Evolutionary conservation across 805 yeast species (phyloP).

Genomic region (Tetrapisispora iriomotensis): DNA sequence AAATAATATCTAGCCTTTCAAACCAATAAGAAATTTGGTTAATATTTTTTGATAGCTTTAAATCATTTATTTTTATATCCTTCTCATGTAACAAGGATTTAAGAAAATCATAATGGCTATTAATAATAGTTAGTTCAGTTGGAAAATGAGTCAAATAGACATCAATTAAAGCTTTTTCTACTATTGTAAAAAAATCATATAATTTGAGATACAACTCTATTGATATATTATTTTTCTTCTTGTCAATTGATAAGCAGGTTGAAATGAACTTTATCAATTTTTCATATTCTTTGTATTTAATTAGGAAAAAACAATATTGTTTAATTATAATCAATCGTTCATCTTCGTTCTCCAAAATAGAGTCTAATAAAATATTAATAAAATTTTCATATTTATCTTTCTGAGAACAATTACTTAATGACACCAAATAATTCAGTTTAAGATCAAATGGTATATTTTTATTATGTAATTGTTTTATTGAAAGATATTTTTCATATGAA

Average conservation of each 20-base stretch:
- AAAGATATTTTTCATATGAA: conserved; percentile 11
- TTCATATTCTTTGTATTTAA: background rate
- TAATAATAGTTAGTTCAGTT: background rate
- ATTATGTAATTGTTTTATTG: background rate
- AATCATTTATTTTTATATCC: conserved; percentile 53
- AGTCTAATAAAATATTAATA: background rate
- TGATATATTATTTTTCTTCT: background rate
- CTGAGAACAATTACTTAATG: conserved; percentile 7
- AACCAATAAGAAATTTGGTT: conserved; percentile 64
- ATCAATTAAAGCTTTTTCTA: conserved; percentile 42
- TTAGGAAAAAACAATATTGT: background rate
- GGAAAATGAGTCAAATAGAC: background rate
- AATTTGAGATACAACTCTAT: background rate
- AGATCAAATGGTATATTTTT: conserved; percentile 8
- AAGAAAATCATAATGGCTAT: background rate
- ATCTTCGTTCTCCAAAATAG: conserved; percentile 23
- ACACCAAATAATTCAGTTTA: conserved; percentile 10
- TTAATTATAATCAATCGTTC: conserved; percentile 1
- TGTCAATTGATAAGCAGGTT: background rate
- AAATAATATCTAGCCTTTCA: conserved; percentile 42
- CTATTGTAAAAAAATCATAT: conserved; percentile 52
- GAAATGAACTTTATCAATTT: background rate
- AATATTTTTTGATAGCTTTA: conserved; percentile 49
- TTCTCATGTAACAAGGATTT: conserved; percentile 43
- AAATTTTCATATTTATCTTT: conserved; percentile 26